Conservation (phyloP, 257 asterid genomes). For the Penstemon barbatus region DNA sequence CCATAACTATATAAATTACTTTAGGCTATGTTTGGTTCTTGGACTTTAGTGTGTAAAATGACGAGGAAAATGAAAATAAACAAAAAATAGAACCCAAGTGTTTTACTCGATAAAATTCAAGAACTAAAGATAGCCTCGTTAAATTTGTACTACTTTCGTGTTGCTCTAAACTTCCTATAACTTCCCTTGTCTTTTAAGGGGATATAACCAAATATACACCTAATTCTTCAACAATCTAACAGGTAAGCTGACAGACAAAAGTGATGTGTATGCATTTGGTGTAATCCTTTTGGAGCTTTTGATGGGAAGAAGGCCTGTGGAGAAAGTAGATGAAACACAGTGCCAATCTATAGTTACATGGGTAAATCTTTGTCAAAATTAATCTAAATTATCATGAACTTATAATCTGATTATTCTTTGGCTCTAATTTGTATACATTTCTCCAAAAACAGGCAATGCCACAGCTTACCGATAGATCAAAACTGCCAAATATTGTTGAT, state of each 20-base stretch:
- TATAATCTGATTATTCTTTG: not conserved
- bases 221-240: slow-evolving; percentile 27
- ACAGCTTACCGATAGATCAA: slow-evolving; percentile 84
- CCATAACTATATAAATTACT: too few species aligned
- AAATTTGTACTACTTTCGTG: not conserved
- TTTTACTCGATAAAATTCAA: too few species aligned
- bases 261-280: slow-evolving; percentile 93
- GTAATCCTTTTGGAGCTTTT: slow-evolving; percentile 90
- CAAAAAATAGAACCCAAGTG: too few species aligned
- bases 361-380: slow-evolving; percentile 42
- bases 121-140: too few species aligned
- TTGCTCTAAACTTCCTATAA: slow-evolving; percentile 1
- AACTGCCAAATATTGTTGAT: slow-evolving; percentile 86
- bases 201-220: not conserved
- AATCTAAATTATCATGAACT: not conserved
- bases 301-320: slow-evolving; percentile 83
- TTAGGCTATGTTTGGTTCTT: too few species aligned
- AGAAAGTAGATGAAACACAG: slow-evolving; percentile 63
- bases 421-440: not conserved
- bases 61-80: too few species aligned
- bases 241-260: slow-evolving; percentile 95
- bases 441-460: slow-evolving; percentile 78
- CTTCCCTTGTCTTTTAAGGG: not conserved
- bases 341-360: slow-evolving; percentile 85
- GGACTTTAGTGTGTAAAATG: too few species aligned